Percentiles rank a stretch among this genome's conserved stretches.
Conservation (phyloP, 768 basidiomycete species). For the Guyanaporus albipodus region DNA sequence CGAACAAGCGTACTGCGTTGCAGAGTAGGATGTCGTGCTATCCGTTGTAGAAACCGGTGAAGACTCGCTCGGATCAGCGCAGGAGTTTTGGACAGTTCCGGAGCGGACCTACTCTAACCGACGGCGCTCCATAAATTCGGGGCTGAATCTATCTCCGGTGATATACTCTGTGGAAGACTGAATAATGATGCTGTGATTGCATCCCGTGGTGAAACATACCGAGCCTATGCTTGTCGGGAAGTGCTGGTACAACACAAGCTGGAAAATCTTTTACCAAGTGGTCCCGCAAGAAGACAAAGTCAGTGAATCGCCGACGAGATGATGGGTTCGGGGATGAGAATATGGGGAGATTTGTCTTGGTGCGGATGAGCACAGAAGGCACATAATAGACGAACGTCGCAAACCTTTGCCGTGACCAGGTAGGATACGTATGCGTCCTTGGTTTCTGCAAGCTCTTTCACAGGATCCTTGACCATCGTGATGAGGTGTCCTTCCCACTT, state of each 20-base stretch:
- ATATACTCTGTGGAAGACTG: constrained; percentile 70
- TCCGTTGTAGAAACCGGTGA: constrained; percentile 85
- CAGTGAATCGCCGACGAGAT: constrained; percentile 87
- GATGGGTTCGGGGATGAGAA: constrained; percentile 75
- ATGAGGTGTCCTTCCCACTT: constrained; percentile 90
- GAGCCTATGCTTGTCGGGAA: constrained; percentile 94
- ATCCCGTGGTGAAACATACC: constrained; percentile 49
- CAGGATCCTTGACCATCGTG: constrained; percentile 83
- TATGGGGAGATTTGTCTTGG: constrained; percentile 84
- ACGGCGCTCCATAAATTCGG: constrained; percentile 94
- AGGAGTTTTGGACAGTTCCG: not conserved
- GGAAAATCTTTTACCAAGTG: constrained; percentile 90
- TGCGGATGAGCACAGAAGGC: constrained; percentile 7
- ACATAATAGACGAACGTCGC: constrained; percentile 14
- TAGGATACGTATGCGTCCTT: constrained; percentile 98
- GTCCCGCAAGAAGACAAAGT: constrained; percentile 92
- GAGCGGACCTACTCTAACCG: constrained; percentile 68
- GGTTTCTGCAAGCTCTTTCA: constrained; percentile 94
- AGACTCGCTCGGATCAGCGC: constrained; percentile 48
- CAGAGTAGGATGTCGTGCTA: constrained; percentile 91
- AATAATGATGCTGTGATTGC: not conserved
- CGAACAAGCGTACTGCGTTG: constrained; percentile 88
- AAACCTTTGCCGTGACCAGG: constrained; percentile 81
- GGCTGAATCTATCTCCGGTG: constrained; percentile 95
- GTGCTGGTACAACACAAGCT: constrained; percentile 94